Conservation (phyloP, 345 rosid species). For the Eucalyptus marginata region DNA sequence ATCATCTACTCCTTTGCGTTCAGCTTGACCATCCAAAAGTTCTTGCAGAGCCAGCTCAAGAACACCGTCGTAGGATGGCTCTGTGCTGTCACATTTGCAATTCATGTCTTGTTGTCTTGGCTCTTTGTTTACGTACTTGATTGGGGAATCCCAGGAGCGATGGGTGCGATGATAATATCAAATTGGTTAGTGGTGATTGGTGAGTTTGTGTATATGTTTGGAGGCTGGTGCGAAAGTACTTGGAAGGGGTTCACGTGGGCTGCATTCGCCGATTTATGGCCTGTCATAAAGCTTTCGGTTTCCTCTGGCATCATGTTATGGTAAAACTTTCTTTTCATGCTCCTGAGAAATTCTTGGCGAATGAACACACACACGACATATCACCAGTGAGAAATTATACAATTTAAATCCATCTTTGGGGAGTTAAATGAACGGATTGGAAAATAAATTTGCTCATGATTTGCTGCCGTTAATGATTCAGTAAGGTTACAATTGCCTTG, state of each 20-base stretch:
- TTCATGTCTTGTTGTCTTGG: constrained; percentile 29
- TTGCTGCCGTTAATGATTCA: not conserved
- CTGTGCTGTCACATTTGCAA: constrained; percentile 3
- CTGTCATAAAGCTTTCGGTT: constrained; percentile 24
- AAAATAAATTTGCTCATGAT: not conserved
- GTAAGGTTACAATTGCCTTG: not conserved
- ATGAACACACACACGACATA: not conserved
- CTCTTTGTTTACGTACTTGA: constrained; percentile 17
- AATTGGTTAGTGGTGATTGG: constrained; percentile 29
- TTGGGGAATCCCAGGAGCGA: constrained; percentile 39
- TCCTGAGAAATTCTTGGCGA: not conserved
- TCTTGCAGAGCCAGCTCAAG: constrained; percentile 43
- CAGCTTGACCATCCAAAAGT: constrained; percentile 37
- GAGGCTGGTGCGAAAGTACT: constrained; percentile 5
- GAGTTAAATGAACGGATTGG: not conserved
- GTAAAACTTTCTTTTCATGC: not conserved
- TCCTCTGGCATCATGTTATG: constrained; percentile 23
- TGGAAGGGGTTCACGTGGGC: constrained; percentile 6
- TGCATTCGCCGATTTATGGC: constrained; percentile 20
- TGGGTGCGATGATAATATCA: constrained; percentile 28
- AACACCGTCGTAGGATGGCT: constrained; percentile 34
- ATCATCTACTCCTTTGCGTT: constrained; percentile 17
- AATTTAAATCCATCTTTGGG: not conserved
- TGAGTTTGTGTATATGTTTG: constrained; percentile 20
- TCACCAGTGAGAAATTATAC: not conserved